Evolutionary conservation across 495 filamentous ascomycete species (phyloP), one percentile per base, ranked within the genome.

Genomic region (Xanthoparmelia taractica): DNA sequence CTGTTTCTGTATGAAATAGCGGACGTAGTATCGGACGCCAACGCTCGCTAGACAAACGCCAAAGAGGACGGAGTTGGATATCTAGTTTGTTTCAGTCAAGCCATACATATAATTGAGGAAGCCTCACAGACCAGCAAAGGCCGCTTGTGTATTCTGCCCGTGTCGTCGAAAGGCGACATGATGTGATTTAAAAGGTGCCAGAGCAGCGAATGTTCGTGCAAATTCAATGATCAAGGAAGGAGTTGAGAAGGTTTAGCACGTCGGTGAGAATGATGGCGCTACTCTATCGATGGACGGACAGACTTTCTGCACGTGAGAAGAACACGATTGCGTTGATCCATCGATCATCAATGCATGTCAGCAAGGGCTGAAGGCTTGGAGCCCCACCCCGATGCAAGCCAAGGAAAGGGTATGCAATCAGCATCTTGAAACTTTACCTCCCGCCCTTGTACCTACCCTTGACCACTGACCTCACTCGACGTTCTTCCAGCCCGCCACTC

Each of bases 11-110:
- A 63, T 41, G 56, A 57, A 33, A 15, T 68, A 18, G 4, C 68
- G 68, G 56, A 70, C 66, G 48, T 66, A 69, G 43, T 60, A 64
- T 18, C 67, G 59, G 31, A 38, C 56, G 23, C 15, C 12, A 18
- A 61, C 59, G 34, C 63, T 66, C 7, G 59, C 11, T 15, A 62
- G 23, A 48, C 52, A 63, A 20, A 66, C 13, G 4, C 23, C 65
- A 57, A 67, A 63, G 33, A 68, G 59, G 34, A 65, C 38, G 36
- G 48, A 23, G 2, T 40, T 67, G 17, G 59, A 65, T 37, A 58
- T 54, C 64, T 63, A 13, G 25, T 25, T 10, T 48, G 4, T 48
- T 25, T 27, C n/a, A 27, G n/a, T 27, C 23, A 48, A 48, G 45
- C 45, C 45, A 48, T 23, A n/a, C 45, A 48, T 23, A 27, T 27